Conservation (phyloP, 2,329 filamentous ascomycete species). For the Ophiostoma sp. region DNA sequence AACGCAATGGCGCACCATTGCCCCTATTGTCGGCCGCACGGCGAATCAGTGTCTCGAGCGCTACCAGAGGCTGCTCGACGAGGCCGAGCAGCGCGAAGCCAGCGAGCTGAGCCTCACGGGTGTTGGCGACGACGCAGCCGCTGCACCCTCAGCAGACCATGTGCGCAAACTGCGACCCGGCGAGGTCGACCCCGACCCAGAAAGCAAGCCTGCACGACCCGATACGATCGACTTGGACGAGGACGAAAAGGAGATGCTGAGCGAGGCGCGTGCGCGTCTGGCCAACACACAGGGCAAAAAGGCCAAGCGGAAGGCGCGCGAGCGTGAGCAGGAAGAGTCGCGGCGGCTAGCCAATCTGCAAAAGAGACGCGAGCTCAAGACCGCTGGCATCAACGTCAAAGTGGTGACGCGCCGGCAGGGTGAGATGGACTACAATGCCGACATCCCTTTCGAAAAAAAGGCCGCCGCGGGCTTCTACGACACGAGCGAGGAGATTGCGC, state of each 20-base stretch:
- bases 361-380: conserved; percentile 94
- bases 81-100: conserved; percentile 83
- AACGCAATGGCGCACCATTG: conserved; percentile 98
- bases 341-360: conserved; percentile 82
- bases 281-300: conserved; percentile 99
- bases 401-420: conserved; percentile 85
- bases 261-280: conserved; percentile 89
- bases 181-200: conserved; percentile 94
- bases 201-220: conserved; percentile 89
- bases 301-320: conserved; percentile 93
- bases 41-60: conserved; percentile 96
- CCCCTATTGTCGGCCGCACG: conserved; percentile 90
- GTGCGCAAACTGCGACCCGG: conserved; percentile 83
- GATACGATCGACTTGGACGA: conserved; percentile 98
- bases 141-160: conserved; percentile 68
- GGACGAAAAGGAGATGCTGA: conserved; percentile 99
- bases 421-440: conserved; percentile 99
- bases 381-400: conserved; percentile 97
- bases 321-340: conserved; percentile 92
- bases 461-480: conserved; percentile 88
- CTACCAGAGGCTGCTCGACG: conserved; percentile 93
- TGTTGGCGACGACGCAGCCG: conserved; percentile 68
- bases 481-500: conserved; percentile 71
- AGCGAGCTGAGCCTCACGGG: conserved; percentile 77
- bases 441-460: conserved; percentile 95